Evolutionary conservation across 176 grass and related monocot species (phyloP), one percentile per base, ranked within the genome.

Genomic region (Musa itinerans): DNA sequence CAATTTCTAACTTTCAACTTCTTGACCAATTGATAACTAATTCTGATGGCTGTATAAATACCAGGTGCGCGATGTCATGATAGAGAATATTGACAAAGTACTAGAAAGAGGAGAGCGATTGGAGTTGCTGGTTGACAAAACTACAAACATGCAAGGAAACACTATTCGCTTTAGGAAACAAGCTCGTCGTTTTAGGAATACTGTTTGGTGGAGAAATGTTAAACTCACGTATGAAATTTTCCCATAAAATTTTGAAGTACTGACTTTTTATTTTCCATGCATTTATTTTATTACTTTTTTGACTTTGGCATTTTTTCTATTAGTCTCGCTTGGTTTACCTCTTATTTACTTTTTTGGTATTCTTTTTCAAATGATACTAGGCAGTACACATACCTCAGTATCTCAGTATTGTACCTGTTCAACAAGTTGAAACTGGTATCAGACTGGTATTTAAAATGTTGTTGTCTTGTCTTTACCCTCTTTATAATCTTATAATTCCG

Each of bases 1-100:
- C 34, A 43, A 43, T 29, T 16, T 48, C 29, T 70, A 24, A 54
- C 17, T 53, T 23, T 9, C 16, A 53, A 13, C 10, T 20, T 10
- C 23, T 64, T 50, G 26, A 49, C 7, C 49, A 7, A 27, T 63
- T 49, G 74, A 21, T 20, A 21, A 23, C 5, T 2, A 19, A 48
- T 13, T 50, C 54, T 54, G 2, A 54, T 74, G 62, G 9, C 34
- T 78, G 51, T 27, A 11, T 25, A 17, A 53, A 53, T 85, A 59
- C 34, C 85, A 99, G 95, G 95, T 99, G 27, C 86, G 95, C 17
- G 89, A 63, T 86, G 95, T 99, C 78, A 99, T 99, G 95, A 94
- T 99, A 59, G 88, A 99, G 66, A 99, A 99, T 71, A 99, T 99
- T 21, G 95, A 99, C 82, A 91, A 94, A 83, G 95, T 99, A 56